These are phyloP conservation scores for Astrocystis sublimbata DNA, from an alignment of 495 filamentous ascomycete genomes.

Conservation along the genomic window DNA sequence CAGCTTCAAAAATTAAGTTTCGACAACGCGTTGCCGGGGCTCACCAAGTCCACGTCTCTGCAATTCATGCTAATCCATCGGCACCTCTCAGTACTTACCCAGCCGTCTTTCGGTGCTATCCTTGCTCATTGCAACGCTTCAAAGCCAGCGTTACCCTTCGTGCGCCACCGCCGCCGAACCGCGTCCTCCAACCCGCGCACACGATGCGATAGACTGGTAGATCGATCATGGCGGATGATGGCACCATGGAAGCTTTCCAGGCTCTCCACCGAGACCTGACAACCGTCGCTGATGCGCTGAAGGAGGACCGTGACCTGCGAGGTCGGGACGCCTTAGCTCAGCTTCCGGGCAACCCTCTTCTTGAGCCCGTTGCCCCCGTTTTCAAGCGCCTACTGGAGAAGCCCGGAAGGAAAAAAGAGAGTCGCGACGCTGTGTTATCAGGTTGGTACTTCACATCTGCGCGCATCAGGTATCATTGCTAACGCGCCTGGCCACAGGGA, in stretches of 20 bases:
- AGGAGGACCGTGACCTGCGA: conserved; percentile 59
- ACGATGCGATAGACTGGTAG: conserved; percentile 30
- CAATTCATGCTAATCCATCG: not conserved
- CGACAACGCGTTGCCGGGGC: not conserved
- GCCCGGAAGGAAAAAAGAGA: conserved; percentile 65
- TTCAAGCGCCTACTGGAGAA: conserved; percentile 80
- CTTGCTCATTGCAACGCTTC: conserved; percentile 1
- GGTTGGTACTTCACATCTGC: conserved; percentile 42
- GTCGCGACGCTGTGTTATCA: conserved; percentile 54
- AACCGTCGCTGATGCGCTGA: conserved; percentile 59
- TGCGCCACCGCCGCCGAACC: conserved; percentile 15
- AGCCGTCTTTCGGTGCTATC: not conserved
- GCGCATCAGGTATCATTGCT: conserved; percentile 27
- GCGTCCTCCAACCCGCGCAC: conserved; percentile 17
- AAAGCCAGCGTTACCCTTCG: conserved; percentile 1
- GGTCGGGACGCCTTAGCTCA: conserved; percentile 44
- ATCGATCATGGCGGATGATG: conserved; percentile 63
- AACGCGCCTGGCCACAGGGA: conserved; percentile 54
- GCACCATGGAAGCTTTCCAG: conserved; percentile 67
- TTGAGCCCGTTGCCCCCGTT: conserved; percentile 68
- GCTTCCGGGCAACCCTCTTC: conserved; percentile 48
- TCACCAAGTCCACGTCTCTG: not conserved
- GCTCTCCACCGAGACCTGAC: conserved; percentile 77
- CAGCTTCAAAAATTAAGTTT: not conserved
- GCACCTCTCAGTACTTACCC: not conserved